Evolutionary conservation across 805 yeast species (phyloP), one percentile per base, ranked within the genome.

Genomic region (Lachancea kluyveri): DNA sequence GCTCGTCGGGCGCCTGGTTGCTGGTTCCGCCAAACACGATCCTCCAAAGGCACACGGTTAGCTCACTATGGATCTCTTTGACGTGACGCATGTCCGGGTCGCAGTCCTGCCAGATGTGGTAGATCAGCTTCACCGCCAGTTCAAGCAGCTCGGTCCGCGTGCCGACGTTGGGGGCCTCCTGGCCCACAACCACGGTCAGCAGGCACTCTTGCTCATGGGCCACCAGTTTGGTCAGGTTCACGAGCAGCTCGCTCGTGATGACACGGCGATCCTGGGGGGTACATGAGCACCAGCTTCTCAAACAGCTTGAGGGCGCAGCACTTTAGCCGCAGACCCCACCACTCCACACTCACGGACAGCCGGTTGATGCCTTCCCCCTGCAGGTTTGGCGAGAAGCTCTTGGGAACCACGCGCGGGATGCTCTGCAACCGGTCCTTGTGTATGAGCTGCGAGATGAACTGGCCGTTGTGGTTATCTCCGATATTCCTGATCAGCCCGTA

Each of bases 1-100:
- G 30, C 11, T 48, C 44, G 9, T 37, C 41, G 10, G 34, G 26
- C 3, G 37, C 30, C 7, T 49, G 58, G 20, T 62, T 68, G 6
- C 67, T 53, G n/a, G n/a, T n/a, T n/a, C n/a, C n/a, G 10, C 71
- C 67, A 42, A 71, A 72, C 4, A 79, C 70, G 4, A 75, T 62
- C 35, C 78, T 52, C 63, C 74, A 67, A 12, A 76, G 49, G 2
- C 68, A 62, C 9, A 74, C 72, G 30, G 69, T 59, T 21, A 76
- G 46, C 40, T 72, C 78, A 22, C 57, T 49, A 16, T 59, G 60
- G 10, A 59, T 43, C 21, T 58, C 63, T 21, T 59, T 50, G 2
- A 63, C 41, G 5, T 44, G 44, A n/a, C 43, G 38, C 15, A 34
- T 17, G 8, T 36, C 37, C 2, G 51, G 30, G 8, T 42, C 37